Evolutionary conservation across 2,329 filamentous ascomycete genomes (phyloP), one percentile per base, ranked within the genome.

Genomic region (Pseudogymnoascus sp.): DNA sequence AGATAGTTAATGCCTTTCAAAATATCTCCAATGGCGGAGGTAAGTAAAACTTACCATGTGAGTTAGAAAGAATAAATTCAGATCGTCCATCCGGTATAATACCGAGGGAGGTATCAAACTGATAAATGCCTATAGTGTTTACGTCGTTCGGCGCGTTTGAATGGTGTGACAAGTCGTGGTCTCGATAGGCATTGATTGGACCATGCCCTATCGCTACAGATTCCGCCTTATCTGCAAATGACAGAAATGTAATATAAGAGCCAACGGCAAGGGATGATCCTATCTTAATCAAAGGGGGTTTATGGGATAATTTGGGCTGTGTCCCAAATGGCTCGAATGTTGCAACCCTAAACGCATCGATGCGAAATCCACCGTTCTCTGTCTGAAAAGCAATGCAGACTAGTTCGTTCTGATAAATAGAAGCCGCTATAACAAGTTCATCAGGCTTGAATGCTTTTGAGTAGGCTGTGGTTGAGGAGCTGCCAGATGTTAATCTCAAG

Each of bases 341-440:
- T 34, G 60, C 8, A 59, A 62, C 12, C 18, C 5, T 28, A 28
- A 62, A 53, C 18, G n/a, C 16, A 34, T 34, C 28, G 40, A 62
- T n/a, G 14, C 46, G 28, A 12, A 59, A 62, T 23, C 23, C 18
- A 16, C 60, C 60, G 14, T 36, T 36, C 31, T 21, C 31, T n/a
- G 25, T 53, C 16, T 53, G 60, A 62, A 43, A 59, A 21, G 46
- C 60, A 23, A 62, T 49, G n/a, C 38, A 49, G 38, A 21, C 42
- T 7, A 59, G 23, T 31, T 62, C 40, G 9, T 42, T 62, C 60
- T 34, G 31, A 31, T 49, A 59, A 11, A 62, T 42, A 9, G 60
- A 42, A 9, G 60, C 60, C 7, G 42, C 36, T 70, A 42, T 4
- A 36, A 36, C 49, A 34, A 56, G 28, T 21, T 56, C 49, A 36